phyloP scores from a whole-genome alignment of 352 stramenopile species.

The Pythium aristosporum region DNA sequence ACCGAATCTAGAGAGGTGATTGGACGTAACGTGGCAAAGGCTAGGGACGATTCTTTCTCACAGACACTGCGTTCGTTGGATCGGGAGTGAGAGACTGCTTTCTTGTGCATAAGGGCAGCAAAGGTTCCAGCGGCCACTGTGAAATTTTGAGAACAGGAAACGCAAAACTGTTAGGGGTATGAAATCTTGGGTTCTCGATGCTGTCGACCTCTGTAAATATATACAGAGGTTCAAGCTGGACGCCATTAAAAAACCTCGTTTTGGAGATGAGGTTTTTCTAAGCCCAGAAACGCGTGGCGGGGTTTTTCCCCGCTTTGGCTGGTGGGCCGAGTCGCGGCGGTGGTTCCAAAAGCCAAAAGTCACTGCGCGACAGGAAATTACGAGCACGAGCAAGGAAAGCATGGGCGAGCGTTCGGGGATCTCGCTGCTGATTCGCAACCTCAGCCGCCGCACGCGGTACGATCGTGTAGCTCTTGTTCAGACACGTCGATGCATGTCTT shows the following conservation, averaged over 20 bases:
- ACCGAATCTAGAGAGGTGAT: no score
- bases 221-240: constrained; percentile 9
- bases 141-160: no score
- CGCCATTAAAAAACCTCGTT: constrained; percentile 16
- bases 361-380: background rate
- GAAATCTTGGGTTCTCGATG: no score
- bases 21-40: no score
- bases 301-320: constrained; percentile 21
- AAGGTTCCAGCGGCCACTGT: no score
- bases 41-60: no score
- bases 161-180: no score
- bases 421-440: constrained; percentile 93
- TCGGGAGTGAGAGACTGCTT: no score
- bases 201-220: no score
- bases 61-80: no score
- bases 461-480: constrained; percentile 4
- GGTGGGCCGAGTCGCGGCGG: constrained; percentile 8
- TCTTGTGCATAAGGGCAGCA: no score
- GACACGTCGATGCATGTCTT: constrained; percentile 4
- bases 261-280: constrained; percentile 13
- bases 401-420: constrained; percentile 66
- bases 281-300: background rate
- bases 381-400: background rate
- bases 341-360: constrained; percentile 4
- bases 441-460: constrained; percentile 86